These are phyloP conservation scores for Yueomyces sp. DNA, from an alignment of 805 yeast genomes.

Conservation along the genomic window DNA sequence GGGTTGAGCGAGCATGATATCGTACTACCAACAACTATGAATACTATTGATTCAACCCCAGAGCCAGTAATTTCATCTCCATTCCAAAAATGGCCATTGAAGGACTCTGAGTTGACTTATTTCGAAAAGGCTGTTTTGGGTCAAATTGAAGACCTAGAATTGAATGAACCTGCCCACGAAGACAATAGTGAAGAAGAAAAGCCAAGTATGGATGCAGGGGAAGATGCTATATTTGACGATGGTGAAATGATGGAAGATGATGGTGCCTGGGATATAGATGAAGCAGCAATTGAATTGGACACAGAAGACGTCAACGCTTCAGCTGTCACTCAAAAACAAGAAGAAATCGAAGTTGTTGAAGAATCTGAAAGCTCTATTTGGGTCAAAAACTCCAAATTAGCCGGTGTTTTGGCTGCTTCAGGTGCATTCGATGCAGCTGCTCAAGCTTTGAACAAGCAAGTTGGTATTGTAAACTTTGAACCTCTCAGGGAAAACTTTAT, in stretches of 20 bases:
- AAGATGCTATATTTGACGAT: conserved; percentile 27
- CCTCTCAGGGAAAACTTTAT: conserved; percentile 75
- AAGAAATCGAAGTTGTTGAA: conserved; percentile 21
- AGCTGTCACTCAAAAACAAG: conserved; percentile 32
- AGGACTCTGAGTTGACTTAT: conserved; percentile 56
- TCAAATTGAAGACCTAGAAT: conserved; percentile 49
- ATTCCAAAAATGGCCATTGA: conserved; percentile 66
- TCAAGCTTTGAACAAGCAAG: conserved; percentile 77
- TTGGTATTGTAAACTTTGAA: conserved; percentile 75
- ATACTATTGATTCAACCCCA: conserved; percentile 31
- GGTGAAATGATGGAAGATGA: conserved; percentile 45
- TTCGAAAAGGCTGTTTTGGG: conserved; percentile 79
- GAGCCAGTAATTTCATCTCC: conserved; percentile 35
- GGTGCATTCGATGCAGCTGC: conserved; percentile 97
- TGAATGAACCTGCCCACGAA: conserved; percentile 27
- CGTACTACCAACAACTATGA: conserved; percentile 40
- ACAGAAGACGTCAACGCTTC: conserved; percentile 35
- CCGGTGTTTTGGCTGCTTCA: conserved; percentile 89
- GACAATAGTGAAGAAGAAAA: conserved; percentile 13
- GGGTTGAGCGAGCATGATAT: conserved; percentile 54
- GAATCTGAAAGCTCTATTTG: conserved; percentile 55
- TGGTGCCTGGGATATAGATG: conserved; percentile 74
- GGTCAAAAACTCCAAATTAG: conserved; percentile 79
- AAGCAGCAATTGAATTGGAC: conserved; percentile 55
- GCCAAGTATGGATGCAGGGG: conserved; percentile 16